Conservation (phyloP, 257 asterid species). For the Perilla frutescens region DNA sequence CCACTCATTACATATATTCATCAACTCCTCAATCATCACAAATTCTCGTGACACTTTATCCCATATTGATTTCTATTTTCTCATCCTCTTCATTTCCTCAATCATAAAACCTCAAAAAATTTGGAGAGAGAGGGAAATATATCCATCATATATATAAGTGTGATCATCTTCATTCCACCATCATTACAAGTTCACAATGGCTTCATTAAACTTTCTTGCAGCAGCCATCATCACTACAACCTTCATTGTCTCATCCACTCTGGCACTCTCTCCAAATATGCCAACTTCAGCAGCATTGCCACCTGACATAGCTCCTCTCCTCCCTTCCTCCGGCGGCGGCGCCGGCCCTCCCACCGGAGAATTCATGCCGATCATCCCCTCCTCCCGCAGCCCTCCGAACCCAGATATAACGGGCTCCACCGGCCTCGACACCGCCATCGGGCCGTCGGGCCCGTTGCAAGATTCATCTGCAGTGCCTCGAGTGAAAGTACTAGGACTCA, state of each 20-base stretch:
- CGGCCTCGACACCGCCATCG: conserved; percentile 53
- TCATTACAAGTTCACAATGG: conserved; percentile 43
- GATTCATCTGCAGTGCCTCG: conserved; percentile 48
- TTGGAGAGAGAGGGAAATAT: background rate
- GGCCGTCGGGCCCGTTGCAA: conserved; percentile 45
- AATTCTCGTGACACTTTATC: conserved; percentile 35
- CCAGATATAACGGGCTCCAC: conserved; percentile 47
- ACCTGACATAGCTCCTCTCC: conserved; percentile 66
- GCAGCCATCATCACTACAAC: conserved; percentile 41
- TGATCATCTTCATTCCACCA: conserved; percentile 42
- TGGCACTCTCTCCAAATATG: conserved; percentile 37
- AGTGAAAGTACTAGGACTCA: conserved; percentile 15
- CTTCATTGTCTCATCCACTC: conserved; percentile 36
- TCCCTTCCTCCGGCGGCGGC: conserved; percentile 55
- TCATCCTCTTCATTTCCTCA: conserved; percentile 30
- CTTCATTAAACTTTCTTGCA: conserved; percentile 43
- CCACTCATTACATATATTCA: conserved; percentile 35
- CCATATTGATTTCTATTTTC: conserved; percentile 19
- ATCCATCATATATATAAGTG: background rate
- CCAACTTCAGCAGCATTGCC: conserved; percentile 36
- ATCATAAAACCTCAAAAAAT: conserved; percentile 1
- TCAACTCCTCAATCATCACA: conserved; percentile 43
- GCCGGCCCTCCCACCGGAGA: conserved; percentile 41
- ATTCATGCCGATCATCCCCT: conserved; percentile 55
- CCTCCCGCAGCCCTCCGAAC: conserved; percentile 55